phyloP scores from a whole-genome alignment of 306 rosid genomes.

The Ammopiptanthus mongolicus region DNA sequence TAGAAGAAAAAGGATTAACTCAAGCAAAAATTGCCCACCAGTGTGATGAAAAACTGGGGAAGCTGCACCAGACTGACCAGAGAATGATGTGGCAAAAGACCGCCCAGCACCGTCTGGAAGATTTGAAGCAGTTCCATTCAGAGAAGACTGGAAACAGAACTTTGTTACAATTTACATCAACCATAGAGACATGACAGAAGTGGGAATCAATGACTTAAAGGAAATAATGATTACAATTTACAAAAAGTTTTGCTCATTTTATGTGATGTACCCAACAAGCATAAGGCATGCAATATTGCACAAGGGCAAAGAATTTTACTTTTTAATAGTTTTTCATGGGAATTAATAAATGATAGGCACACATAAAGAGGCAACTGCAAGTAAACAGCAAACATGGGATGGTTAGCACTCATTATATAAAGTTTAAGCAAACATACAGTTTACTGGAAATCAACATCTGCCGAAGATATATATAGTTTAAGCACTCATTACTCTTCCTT shows the following conservation, averaged over 20 bases:
- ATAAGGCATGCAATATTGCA: not conserved
- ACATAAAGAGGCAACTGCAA: not conserved
- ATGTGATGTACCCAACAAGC: not conserved
- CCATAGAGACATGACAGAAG: not conserved
- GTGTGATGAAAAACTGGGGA: constrained; percentile 86
- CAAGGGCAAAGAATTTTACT: not conserved
- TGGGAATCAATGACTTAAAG: not conserved
- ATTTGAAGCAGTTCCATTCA: constrained; percentile 89
- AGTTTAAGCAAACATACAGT: not conserved
- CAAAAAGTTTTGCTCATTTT: not conserved
- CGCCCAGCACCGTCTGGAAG: constrained; percentile 81
- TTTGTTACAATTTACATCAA: constrained; percentile 7
- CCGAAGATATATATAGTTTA: too few species aligned
- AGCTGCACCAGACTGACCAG: constrained; percentile 97
- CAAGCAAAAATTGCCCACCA: constrained; percentile 58
- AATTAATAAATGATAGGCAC: not conserved
- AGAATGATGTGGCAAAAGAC: constrained; percentile 79
- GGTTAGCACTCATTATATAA: not conserved
- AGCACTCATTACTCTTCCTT: not conserved
- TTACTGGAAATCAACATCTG: not conserved
- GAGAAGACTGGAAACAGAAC: constrained; percentile 67
- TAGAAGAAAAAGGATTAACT: constrained; percentile 19
- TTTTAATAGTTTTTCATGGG: not conserved
- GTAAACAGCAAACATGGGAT: not conserved
- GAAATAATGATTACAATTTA: not conserved